phyloP scores from a whole-genome alignment of 495 filamentous ascomycete genomes.

The Trichoderma virens region DNA sequence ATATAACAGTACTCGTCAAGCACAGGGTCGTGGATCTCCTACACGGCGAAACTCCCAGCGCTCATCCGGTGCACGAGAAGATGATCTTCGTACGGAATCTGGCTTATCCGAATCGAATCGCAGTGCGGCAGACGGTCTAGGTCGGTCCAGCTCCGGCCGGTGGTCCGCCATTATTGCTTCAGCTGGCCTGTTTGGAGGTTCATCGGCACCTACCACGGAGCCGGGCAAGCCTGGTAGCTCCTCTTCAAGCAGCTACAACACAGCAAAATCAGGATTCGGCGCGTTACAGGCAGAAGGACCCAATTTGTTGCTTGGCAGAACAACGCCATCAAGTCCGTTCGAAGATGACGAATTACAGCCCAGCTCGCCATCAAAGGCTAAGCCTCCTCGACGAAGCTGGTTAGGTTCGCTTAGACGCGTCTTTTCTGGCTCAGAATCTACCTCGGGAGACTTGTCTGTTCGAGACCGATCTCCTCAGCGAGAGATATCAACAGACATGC shows the following conservation, averaged over 20 bases:
- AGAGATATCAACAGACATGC: slow-evolving; percentile 20
- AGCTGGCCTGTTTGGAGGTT: not conserved
- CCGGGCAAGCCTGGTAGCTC: slow-evolving; percentile 19
- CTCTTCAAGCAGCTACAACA: slow-evolving; percentile 39
- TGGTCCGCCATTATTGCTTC: slow-evolving; percentile 10
- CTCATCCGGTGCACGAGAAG: slow-evolving; percentile 14
- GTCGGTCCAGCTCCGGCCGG: slow-evolving; percentile 24
- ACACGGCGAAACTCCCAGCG: slow-evolving; percentile 15
- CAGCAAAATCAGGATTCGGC: slow-evolving; percentile 54
- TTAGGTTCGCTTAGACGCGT: slow-evolving; percentile 41
- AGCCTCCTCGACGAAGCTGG: slow-evolving; percentile 34
- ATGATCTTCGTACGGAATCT: slow-evolving; percentile 27
- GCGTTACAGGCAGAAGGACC: slow-evolving; percentile 61
- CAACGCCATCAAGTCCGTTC: not conserved
- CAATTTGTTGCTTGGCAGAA: slow-evolving; percentile 41
- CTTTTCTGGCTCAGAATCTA: slow-evolving; percentile 24
- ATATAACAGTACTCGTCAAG: slow-evolving; percentile 8
- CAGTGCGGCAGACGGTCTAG: slow-evolving; percentile 23
- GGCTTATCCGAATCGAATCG: slow-evolving; percentile 32
- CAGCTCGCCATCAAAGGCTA: slow-evolving; percentile 41
- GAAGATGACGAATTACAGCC: slow-evolving; percentile 21
- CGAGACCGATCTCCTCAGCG: slow-evolving; percentile 16
- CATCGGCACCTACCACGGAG: not conserved
- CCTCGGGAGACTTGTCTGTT: not conserved
- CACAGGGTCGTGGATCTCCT: slow-evolving; percentile 13